Conservation (phyloP, 2,329 filamentous ascomycete genomes). For the Fusarium sp. region DNA sequence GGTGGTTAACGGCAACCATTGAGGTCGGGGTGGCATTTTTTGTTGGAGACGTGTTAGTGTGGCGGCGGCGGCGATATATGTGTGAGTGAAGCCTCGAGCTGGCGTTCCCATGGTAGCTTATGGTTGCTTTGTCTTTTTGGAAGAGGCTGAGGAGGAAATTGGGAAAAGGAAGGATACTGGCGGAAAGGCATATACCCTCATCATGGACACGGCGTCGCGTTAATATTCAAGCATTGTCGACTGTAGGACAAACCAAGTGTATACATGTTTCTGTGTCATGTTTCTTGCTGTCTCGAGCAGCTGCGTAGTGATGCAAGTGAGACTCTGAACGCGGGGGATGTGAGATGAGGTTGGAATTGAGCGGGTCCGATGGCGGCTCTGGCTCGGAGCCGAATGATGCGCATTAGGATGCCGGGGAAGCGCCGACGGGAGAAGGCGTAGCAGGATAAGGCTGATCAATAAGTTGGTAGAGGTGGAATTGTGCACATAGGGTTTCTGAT, state of each 20-base stretch:
- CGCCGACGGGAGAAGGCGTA: neutral
- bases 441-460: neutral
- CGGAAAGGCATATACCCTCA: constrained; percentile 32
- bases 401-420: neutral
- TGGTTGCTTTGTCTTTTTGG: constrained; percentile 11
- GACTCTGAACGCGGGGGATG: neutral
- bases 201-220: constrained; percentile 21
- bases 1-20: constrained; percentile 19
- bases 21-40: neutral
- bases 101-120: constrained; percentile 3
- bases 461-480: neutral
- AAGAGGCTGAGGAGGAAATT: neutral
- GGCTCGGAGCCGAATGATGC: constrained; percentile 5
- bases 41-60: neutral
- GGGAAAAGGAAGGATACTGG: neutral
- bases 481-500: neutral
- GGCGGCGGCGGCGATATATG: neutral
- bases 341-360: neutral
- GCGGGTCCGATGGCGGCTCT: neutral
- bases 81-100: constrained; percentile 1
- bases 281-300: neutral
- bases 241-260: neutral
- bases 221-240: neutral
- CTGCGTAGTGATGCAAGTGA: neutral
- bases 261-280: neutral